phyloP scores from a whole-genome alignment of 192 early-diverging fungal genomes.

The Neocallimastix lanati region DNA sequence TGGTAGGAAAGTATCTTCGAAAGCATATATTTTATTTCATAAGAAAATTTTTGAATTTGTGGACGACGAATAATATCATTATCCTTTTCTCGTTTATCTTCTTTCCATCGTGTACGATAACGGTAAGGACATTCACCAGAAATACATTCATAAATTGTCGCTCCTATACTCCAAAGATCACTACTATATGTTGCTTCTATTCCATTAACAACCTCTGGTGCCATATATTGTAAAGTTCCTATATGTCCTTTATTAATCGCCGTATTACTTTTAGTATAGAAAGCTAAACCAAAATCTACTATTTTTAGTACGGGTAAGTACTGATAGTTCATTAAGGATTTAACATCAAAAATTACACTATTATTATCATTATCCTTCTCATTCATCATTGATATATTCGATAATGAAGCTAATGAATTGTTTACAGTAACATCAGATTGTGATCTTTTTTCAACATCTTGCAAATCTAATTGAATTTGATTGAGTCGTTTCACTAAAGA shows the following conservation, averaged over 20 bases:
- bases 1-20: not conserved
- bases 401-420: no score
- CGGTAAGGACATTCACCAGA: not conserved
- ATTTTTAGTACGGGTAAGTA: not conserved
- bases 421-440: no score
- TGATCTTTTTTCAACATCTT: no score
- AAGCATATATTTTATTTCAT: not conserved
- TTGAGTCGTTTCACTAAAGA: not conserved
- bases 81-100: not conserved
- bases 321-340: not conserved
- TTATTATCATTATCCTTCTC: not conserved
- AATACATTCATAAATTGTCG: not conserved
- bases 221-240: not conserved
- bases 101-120: not conserved
- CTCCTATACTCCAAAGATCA: not conserved
- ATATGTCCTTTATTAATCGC: not conserved
- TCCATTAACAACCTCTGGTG: not conserved
- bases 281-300: not conserved
- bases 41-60: not conserved
- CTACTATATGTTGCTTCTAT: not conserved
- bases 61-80: not conserved
- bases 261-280: not conserved
- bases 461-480: not conserved
- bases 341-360: not conserved
- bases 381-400: not conserved